These are phyloP conservation scores for Penicillium corylophilum DNA, from an alignment of 2,329 filamentous ascomycete genomes.

Conservation along the genomic window DNA sequence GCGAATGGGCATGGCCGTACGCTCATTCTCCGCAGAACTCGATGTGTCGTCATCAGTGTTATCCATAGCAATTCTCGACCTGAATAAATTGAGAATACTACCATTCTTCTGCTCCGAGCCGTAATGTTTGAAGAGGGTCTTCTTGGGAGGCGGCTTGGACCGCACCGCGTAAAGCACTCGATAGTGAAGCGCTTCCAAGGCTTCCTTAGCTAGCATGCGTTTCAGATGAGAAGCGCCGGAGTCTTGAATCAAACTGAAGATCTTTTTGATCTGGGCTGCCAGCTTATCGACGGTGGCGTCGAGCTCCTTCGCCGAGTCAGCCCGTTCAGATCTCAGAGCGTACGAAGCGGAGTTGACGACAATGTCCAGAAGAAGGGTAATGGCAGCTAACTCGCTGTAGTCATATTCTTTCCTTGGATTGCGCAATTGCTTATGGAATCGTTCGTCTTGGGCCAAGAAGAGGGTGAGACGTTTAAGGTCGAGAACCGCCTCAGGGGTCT, in stretches of 20 bases:
- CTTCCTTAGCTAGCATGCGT: conserved; percentile 73
- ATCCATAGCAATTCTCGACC: background rate
- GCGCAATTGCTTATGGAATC: conserved; percentile 33
- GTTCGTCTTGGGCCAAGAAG: conserved; percentile 27
- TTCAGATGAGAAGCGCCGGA: conserved; percentile 70
- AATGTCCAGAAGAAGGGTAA: conserved; percentile 69
- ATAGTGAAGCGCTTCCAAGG: conserved; percentile 71
- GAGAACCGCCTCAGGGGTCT: conserved; percentile 27
- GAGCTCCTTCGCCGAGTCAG: conserved; percentile 53
- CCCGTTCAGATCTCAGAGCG: conserved; percentile 31
- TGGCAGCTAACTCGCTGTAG: conserved; percentile 66
- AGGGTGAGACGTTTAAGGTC: conserved; percentile 31
- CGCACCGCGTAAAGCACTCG: conserved; percentile 70
- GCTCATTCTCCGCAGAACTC: background rate
- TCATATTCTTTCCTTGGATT: conserved; percentile 45
- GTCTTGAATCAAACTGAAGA: conserved; percentile 66
- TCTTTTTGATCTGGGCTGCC: conserved; percentile 56
- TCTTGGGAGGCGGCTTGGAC: conserved; percentile 58
- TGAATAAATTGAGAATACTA: conserved; percentile 16
- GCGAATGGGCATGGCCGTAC: conserved; percentile 9
- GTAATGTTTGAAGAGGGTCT: conserved; percentile 39
- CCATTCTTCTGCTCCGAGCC: conserved; percentile 10
- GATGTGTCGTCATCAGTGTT: background rate
- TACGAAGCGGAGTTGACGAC: conserved; percentile 65
- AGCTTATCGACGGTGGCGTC: conserved; percentile 71